A percentile compares a stretch with the other conserved stretches of the same genome.
These are phyloP conservation scores for Acanthochlamys bracteata DNA, from an alignment of 106 monocot species.

Conservation along the genomic window DNA sequence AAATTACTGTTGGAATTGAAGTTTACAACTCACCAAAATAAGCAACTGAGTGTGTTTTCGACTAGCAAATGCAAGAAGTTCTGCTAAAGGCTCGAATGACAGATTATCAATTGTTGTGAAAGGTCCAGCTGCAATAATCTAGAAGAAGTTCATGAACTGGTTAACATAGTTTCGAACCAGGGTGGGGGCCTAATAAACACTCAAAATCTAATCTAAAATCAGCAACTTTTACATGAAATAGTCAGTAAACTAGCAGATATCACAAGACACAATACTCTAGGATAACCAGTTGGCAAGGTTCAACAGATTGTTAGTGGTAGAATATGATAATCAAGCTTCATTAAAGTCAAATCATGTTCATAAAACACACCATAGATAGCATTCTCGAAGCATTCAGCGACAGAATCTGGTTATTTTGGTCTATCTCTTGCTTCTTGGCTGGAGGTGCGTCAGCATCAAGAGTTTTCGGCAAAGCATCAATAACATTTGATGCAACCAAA, in stretches of 20 bases:
- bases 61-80: conserved; percentile 85
- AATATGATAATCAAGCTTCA: too few species aligned
- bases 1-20: too few species aligned
- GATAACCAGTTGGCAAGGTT: too few species aligned
- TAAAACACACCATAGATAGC: conserved; percentile 48
- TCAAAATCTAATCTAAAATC: too few species aligned
- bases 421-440: conserved; percentile 66
- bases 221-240: too few species aligned
- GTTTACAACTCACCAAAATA: conserved; percentile 71
- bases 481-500: conserved; percentile 74
- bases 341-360: too few species aligned
- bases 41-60: conserved; percentile 84
- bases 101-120: conserved; percentile 93
- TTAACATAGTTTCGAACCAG: background rate
- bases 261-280: too few species aligned
- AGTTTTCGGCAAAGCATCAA: conserved; percentile 49
- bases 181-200: too few species aligned
- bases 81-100: conserved; percentile 84
- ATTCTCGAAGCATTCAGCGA: conserved; percentile 17
- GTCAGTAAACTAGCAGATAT: too few species aligned
- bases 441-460: conserved; percentile 35
- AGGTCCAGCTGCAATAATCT: conserved; percentile 90
- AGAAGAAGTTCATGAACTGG: conserved; percentile 12
- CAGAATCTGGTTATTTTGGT: conserved; percentile 17
- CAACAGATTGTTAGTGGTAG: too few species aligned